Conservation (phyloP, 257 asterid genomes). For the Salvia miltiorrhiza region DNA sequence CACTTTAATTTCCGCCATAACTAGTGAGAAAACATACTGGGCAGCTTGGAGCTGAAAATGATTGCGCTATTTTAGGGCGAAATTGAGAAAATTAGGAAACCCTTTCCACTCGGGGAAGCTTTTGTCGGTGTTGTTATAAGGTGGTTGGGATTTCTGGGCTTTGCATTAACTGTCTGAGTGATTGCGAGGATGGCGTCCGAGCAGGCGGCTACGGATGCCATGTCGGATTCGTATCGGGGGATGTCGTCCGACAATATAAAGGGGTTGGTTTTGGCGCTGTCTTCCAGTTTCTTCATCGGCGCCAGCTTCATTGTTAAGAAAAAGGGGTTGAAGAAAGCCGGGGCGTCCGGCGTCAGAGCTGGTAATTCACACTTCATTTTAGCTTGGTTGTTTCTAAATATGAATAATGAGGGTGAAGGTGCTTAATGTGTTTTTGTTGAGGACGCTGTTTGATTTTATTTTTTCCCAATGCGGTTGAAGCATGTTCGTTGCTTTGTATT, state of each 20-base stretch:
- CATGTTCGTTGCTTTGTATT: background rate
- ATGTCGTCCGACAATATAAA: constrained; percentile 76
- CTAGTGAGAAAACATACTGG: constrained; percentile 4
- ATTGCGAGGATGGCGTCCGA: constrained; percentile 42
- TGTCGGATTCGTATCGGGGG: constrained; percentile 36
- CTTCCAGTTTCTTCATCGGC: constrained; percentile 82
- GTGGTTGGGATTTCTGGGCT: constrained; percentile 22
- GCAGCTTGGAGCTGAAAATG: background rate
- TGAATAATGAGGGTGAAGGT: background rate
- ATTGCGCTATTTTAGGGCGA: constrained; percentile 17
- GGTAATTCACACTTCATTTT: constrained; percentile 37
- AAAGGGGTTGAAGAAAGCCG: constrained; percentile 83
- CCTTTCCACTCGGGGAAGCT: constrained; percentile 9
- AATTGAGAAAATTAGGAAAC: constrained; percentile 13
- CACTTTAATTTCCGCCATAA: background rate
- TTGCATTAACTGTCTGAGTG: constrained; percentile 4
- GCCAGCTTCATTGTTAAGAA: constrained; percentile 86
- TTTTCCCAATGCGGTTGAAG: background rate
- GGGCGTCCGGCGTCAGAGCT: constrained; percentile 77
- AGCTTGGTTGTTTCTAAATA: background rate
- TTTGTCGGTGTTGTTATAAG: constrained; percentile 4
- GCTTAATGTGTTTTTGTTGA: constrained; percentile 11
- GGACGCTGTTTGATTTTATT: constrained; percentile 1
- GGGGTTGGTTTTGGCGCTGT: constrained; percentile 67
- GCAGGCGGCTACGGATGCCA: constrained; percentile 32